Percentiles rank a stretch among this genome's conserved stretches.
phyloP scores from a whole-genome alignment of 148 eudicot species.

The Cornus suecica region DNA sequence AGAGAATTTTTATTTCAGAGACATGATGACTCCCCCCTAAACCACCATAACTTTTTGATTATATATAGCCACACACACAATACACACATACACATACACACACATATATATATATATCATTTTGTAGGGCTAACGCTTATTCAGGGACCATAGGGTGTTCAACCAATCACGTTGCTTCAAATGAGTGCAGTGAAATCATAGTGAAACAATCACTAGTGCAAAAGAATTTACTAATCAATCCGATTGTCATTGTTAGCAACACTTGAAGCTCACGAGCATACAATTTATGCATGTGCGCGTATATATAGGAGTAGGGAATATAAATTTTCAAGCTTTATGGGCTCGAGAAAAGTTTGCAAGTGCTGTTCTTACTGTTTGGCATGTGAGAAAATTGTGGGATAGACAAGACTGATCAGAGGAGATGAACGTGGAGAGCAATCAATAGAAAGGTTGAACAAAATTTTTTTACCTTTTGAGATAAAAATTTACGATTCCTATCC shows the following conservation, averaged over 20 bases:
- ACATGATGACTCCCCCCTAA: not conserved
- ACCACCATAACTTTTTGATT: not conserved
- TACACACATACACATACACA: no score
- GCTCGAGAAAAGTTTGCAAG: slow-evolving; percentile 12
- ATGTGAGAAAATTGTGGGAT: not conserved
- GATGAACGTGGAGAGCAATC: slow-evolving; percentile 7
- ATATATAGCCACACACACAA: no score
- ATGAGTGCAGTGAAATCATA: slow-evolving; percentile 10
- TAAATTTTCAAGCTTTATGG: slow-evolving; percentile 7
- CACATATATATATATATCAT: no score
- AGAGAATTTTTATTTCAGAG: not conserved
- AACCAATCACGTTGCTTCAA: slow-evolving; percentile 8
- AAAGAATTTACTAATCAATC: not conserved
- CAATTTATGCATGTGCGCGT: slow-evolving; percentile 11
- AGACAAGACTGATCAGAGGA: not conserved
- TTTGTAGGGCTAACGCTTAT: no score
- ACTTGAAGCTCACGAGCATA: not conserved
- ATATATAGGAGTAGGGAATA: no score
- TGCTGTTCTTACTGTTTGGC: not conserved
- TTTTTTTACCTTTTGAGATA: slow-evolving; percentile 8
- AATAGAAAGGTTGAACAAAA: slow-evolving; percentile 34
- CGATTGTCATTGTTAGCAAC: slow-evolving; percentile 1
- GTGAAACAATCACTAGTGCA: slow-evolving; percentile 10
- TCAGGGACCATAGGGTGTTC: not conserved
- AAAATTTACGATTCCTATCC: slow-evolving; percentile 29